A percentile compares a stretch with the other conserved stretches of the same genome.
Evolutionary conservation across 306 rosid genomes (phyloP).

Genomic region (Prunus padus): DNA sequence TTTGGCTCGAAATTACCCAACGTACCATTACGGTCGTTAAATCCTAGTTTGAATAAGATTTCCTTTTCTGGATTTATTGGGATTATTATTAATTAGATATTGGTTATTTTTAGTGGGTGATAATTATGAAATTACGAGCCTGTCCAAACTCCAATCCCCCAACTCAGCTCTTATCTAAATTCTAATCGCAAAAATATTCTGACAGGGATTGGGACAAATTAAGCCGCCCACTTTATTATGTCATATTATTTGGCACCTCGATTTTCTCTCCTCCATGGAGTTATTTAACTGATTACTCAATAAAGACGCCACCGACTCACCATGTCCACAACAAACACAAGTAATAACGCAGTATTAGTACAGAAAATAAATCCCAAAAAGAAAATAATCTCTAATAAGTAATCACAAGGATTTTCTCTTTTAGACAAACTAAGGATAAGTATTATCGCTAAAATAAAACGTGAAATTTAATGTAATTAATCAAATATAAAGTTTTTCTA

Average conservation of each 20-base stretch:
- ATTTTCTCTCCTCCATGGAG: neutral
- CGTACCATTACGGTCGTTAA: neutral
- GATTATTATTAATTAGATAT: neutral
- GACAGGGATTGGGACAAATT: slow-evolving; percentile 18
- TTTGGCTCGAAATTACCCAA: neutral
- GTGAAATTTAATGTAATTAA: too few relatives aligned
- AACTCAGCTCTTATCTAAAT: neutral
- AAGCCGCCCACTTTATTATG: neutral
- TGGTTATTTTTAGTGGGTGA: neutral
- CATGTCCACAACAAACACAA: neutral
- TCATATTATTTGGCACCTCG: neutral
- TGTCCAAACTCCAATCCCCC: neutral
- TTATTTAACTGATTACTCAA: neutral
- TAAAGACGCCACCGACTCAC: neutral
- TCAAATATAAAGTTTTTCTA: too few relatives aligned
- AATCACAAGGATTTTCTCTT: neutral
- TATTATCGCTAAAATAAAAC: too few relatives aligned
- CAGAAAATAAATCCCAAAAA: neutral
- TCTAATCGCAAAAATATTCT: neutral
- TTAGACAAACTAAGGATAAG: too few relatives aligned
- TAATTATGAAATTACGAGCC: neutral
- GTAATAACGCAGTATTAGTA: too few relatives aligned
- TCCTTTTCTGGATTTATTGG: neutral
- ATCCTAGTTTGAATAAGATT: neutral
- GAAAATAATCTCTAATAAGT: neutral